phyloP scores from a whole-genome alignment of 106 monocot genomes.

The Triglochin maritima region DNA sequence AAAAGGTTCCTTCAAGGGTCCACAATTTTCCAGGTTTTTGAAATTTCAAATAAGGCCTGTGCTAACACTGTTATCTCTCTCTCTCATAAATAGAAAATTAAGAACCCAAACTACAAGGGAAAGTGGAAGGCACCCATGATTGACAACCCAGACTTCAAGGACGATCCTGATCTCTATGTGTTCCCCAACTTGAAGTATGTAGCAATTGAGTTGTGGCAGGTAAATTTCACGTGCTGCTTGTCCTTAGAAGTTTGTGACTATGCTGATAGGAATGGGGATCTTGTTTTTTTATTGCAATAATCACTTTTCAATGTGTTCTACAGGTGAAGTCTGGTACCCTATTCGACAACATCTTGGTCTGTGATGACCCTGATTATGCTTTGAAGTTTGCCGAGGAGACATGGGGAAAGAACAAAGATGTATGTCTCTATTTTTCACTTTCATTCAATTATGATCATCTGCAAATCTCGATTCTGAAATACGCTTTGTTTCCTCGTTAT shows the following conservation, averaged over 20 bases:
- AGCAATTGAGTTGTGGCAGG: conserved; percentile 42
- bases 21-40: neutral
- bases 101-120: conserved; percentile 77
- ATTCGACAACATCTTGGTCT: conserved; percentile 71
- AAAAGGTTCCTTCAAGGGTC: conserved; percentile 22
- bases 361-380: conserved; percentile 76
- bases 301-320: neutral
- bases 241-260: neutral
- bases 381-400: conserved; percentile 69
- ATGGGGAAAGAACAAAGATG: conserved; percentile 81
- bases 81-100: conserved; percentile 37
- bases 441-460: neutral
- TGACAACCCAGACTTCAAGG: conserved; percentile 87
- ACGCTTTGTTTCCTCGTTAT: neutral
- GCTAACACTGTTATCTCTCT: neutral
- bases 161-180: conserved; percentile 59
- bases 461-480: neutral
- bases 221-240: neutral
- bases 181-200: conserved; percentile 66
- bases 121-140: conserved; percentile 90
- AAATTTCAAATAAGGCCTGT: neutral
- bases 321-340: conserved; percentile 82
- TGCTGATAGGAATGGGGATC: no score
- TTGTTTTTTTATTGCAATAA: no score
- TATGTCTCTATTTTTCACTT: conserved; percentile 11